Evolutionary conservation across 441 rosid genomes (phyloP).

Genomic region (Capsella rubella): DNA sequence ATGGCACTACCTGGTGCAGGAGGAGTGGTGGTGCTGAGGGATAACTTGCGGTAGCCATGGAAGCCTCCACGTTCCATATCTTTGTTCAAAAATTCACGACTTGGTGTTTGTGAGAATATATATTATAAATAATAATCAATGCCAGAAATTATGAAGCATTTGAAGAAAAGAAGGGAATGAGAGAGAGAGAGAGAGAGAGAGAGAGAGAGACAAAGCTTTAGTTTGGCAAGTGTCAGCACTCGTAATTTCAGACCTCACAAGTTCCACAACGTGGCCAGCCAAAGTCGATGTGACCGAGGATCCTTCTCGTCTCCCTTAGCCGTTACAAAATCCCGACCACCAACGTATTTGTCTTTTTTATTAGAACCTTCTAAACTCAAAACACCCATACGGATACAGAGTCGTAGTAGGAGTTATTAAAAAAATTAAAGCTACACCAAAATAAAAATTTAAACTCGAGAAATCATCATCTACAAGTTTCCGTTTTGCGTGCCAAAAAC

Average conservation of each 20-base stretch:
- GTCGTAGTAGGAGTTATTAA: neutral
- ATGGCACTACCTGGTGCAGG: slow-evolving; percentile 36
- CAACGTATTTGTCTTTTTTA: slow-evolving; percentile 28
- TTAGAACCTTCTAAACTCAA: slow-evolving; percentile 42
- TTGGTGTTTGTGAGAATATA: slow-evolving; percentile 18
- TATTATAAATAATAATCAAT: slow-evolving; percentile 10
- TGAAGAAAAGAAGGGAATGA: slow-evolving; percentile 7
- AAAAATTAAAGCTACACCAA: slow-evolving; percentile 22
- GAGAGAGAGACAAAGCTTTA: slow-evolving; percentile 2
- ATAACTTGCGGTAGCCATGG: slow-evolving; percentile 74
- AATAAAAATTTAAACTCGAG: slow-evolving; percentile 29
- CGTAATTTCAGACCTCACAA: slow-evolving; percentile 36
- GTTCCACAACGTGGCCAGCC: slow-evolving; percentile 49
- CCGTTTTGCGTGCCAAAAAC: slow-evolving; percentile 23
- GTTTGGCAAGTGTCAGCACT: slow-evolving; percentile 47
- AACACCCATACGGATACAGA: slow-evolving; percentile 34
- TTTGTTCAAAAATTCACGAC: slow-evolving; percentile 36
- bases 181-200: neutral
- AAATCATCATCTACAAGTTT: slow-evolving; percentile 38
- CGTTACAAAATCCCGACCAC: slow-evolving; percentile 42
- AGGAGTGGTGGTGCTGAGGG: slow-evolving; percentile 51
- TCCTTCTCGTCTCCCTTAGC: slow-evolving; percentile 36
- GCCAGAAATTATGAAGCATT: slow-evolving; percentile 33
- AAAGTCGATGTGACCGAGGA: slow-evolving; percentile 55
- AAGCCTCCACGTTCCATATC: slow-evolving; percentile 71